Evolutionary conservation across 2,329 filamentous ascomycete genomes (phyloP), one percentile per base, ranked within the genome.

Genomic region (Orbilia oligospora): DNA sequence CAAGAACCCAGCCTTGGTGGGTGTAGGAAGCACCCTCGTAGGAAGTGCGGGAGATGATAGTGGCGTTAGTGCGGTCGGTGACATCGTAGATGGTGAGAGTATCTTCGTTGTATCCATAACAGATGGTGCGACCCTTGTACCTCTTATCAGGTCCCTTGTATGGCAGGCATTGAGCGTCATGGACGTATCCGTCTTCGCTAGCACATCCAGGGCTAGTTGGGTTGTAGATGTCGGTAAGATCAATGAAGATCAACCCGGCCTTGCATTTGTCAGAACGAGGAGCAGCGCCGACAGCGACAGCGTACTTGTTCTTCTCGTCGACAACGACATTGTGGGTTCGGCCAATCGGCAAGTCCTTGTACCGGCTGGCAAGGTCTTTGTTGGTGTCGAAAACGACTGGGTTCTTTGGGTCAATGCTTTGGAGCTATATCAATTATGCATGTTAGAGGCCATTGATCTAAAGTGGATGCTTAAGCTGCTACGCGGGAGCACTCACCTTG

Each of bases 11-110:
- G 5, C 89, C 89, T 81, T 89, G 88, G 81, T 90, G 89, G 0
- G 88, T 89, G 83, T 90, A 90, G 16, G 85, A 82, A n/a, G 87
- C 87, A 48, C 88, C 88, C n/a, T 87, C 85, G 82, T 89, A 90
- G 0, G 86, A 86, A 1, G 87, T 89, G 73, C 85, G 85, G 63
- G 88, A 89, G 80, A 89, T 86, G 76, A 88, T 84, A 20, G 82
- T 85, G 69, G 84, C 82, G 65, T 83, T 83, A 24, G 67, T 80
- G 84, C 88, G 88, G 83, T 88, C 83, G 20, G 86, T 87, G 6
- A 88, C 85, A 66, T 89, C 87, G 81, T 86, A 88, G 67, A 81
- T 82, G 27, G 81, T 82, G 10, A 81, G 65, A 14, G 80, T 81
- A 56, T 82, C 81, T 51, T 82, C 81, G 69, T 81, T 83, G 72